A percentile compares a stretch with the other conserved stretches of the same genome.
phyloP scores from a whole-genome alignment of 192 early-diverging fungal genomes.

The Entomortierella beljakovae region DNA sequence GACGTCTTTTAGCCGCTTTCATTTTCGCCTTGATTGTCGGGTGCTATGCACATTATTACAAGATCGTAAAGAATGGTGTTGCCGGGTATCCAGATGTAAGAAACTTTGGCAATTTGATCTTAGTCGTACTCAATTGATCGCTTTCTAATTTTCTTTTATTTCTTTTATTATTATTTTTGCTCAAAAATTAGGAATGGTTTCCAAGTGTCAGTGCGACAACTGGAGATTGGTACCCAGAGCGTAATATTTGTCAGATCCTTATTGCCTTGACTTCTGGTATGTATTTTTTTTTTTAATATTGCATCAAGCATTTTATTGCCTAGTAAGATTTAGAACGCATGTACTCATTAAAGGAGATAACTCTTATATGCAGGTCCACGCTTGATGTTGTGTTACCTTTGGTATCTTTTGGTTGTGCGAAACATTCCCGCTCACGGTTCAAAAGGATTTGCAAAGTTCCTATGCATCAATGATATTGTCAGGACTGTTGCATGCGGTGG shows the following conservation, averaged over 20 bases:
- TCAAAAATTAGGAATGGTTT: conserved; percentile 70
- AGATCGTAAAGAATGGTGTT: conserved; percentile 83
- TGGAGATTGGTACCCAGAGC: conserved; percentile 83
- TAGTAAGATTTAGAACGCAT: too few relatives aligned
- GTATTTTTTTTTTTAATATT: neutral
- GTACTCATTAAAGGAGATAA: too few relatives aligned
- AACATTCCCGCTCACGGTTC: conserved; percentile 52
- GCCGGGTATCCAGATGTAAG: conserved; percentile 80
- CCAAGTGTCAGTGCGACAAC: conserved; percentile 86
- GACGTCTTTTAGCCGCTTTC: conserved; percentile 69
- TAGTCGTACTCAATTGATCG: neutral
- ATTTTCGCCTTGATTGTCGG: conserved; percentile 71
- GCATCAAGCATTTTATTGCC: too few relatives aligned
- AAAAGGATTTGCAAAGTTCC: conserved; percentile 54
- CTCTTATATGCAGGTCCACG: conserved; percentile 56
- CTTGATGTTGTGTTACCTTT: conserved; percentile 60
- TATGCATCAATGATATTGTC: conserved; percentile 56
- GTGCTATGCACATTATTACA: conserved; percentile 82
- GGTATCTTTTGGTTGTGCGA: conserved; percentile 43
- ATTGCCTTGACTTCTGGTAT: conserved; percentile 79
- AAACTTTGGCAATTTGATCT: neutral
- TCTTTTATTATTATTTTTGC: too few relatives aligned
- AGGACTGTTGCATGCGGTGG: conserved; percentile 84
- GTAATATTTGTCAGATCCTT: conserved; percentile 81
- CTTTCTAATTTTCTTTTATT: neutral